Base-by-base conservation (phyloP, 306 rosid species). In the Citrullus mucosospermus region DNA sequence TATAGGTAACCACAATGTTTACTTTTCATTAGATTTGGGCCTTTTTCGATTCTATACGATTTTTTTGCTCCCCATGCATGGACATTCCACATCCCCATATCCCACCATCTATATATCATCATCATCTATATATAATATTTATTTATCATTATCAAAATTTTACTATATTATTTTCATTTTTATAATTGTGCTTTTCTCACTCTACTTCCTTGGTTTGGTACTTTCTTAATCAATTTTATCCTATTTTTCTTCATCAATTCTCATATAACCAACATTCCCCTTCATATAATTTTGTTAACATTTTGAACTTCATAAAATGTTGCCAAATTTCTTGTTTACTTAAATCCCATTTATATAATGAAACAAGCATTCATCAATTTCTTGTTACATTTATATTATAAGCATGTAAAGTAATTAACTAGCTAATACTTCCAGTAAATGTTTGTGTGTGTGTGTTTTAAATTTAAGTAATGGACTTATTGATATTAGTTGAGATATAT, bases 11-110 rank as follows among this genome's bases (percentile, higher is more conserved):
- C 67, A 76, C 39, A 66, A 57, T 79, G 85, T 69, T 66, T 71
- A 79, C 92, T 83, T 87, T 56, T 71, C 66, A 87, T 79, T 82
- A 61, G 79, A 81, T 85, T 87, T 85, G 90, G 83, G 82, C 88
- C 84, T 79, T 83, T 82, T 80, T 34, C 58, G 91, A 89, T 84
- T 83, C 80, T 88, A 68, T 68, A 34, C 70, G 89, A 90, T 91
- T 85, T 83, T 83, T 81, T 59, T 86, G 94, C 88, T 88, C 93
- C 93, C 93, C 83, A 85, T 88, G 90, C 61, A 78, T 78, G 80
- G 80, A 20, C 70, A 76, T 76, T 28, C 30, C 36, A 34, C 14
- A 28, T 30, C 43, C 39, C 39, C 39, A 36, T 36, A 36, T 36
- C 17, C 18, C 75, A 12, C 13, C 57, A 70, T 43, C 51, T 43